Conservation (phyloP, 768 basidiomycete species). For the Agrocybe chaxingu region DNA sequence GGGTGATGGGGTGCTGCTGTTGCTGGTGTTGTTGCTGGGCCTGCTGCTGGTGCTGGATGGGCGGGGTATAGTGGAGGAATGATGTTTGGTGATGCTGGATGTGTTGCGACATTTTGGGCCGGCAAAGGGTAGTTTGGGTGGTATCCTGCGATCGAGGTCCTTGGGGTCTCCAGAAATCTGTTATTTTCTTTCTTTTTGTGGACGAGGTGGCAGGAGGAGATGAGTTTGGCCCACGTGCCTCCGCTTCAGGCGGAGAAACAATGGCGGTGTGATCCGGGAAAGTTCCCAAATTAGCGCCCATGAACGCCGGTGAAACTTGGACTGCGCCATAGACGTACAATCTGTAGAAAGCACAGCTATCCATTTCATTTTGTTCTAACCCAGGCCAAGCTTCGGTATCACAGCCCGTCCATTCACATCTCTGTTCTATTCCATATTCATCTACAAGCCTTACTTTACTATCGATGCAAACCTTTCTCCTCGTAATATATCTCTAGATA, state of each 20-base stretch:
- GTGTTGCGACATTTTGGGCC: slow-evolving; percentile 42
- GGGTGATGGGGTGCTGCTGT: slow-evolving; percentile 21
- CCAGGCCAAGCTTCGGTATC: too few relatives aligned
- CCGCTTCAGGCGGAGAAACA: too few relatives aligned
- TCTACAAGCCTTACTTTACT: too few relatives aligned
- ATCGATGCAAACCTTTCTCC: too few relatives aligned
- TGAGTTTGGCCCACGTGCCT: background rate
- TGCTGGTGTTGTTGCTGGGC: slow-evolving; percentile 35
- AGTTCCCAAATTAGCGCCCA: too few relatives aligned
- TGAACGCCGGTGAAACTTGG: too few relatives aligned
- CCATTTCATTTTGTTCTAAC: background rate
- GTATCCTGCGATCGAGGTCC: slow-evolving; percentile 31
- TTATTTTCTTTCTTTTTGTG: slow-evolving; percentile 6
- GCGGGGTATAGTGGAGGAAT: slow-evolving; percentile 12
- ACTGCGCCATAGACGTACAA: too few relatives aligned
- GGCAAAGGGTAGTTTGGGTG: slow-evolving; percentile 15
- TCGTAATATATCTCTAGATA: too few relatives aligned
- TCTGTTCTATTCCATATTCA: too few relatives aligned
- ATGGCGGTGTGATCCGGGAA: too few relatives aligned
- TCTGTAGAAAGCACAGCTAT: too few relatives aligned
- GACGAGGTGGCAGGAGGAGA: slow-evolving; percentile 20
- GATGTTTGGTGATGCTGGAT: slow-evolving; percentile 18
- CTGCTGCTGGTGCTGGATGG: slow-evolving; percentile 26
- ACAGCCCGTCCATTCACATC: too few relatives aligned
- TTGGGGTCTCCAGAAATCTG: slow-evolving; percentile 31